Base-by-base conservation (phyloP, 2,329 filamentous ascomycete genomes). In the Fusarium citri region DNA sequence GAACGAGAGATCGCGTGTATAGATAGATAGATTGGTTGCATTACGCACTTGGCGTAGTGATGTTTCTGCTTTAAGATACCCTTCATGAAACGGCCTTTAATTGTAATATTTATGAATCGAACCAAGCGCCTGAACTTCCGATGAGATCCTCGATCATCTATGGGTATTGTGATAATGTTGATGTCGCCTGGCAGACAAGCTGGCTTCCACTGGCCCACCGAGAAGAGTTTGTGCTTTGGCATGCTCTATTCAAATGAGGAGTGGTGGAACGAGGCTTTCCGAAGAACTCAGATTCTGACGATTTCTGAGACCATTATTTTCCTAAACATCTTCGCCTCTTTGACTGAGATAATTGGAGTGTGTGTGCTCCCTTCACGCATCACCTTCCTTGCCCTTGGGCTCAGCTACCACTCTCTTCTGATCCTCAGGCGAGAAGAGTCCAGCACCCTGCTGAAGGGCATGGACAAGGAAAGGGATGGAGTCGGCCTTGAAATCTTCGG, bases 401-500 rank as follows among this genome's bases (percentile, higher is more conserved):
- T 50, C 63, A 58, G 56, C 47, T 11, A 74, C 58, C 40, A 76
- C 67, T 23, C 78, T 73, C 42, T 73, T 72, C 75, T 82, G 79
- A 43, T 85, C 82, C 15, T 75, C 68, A 1, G 76, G 72, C 14
- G 83, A 83, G 76, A 92, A 93, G 64, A 90, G 85, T 8, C 80
- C 81, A 6, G 86, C 86, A 1, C 92, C 92, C 75, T 94, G 91
- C 80, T 88, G 87, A 70, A 94, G 78, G 6, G 91, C 90, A 73
- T 87, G 83, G 34, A 94, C 85, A 43, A 94, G 84, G 75, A 93
- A 85, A 8, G 85, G 83, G 30, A 93, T 84, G 6, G 87, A 87
- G 54, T 89, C 88, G 62, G 83, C 82, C 76, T 88, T 89, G 80
- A 94, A 94, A 79, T 94, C 92, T 72, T 89, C 87, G 12, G 92